Evolutionary conservation across 495 filamentous ascomycete genomes (phyloP), one percentile per base, ranked within the genome.

Genomic region (Penicillium lagena): DNA sequence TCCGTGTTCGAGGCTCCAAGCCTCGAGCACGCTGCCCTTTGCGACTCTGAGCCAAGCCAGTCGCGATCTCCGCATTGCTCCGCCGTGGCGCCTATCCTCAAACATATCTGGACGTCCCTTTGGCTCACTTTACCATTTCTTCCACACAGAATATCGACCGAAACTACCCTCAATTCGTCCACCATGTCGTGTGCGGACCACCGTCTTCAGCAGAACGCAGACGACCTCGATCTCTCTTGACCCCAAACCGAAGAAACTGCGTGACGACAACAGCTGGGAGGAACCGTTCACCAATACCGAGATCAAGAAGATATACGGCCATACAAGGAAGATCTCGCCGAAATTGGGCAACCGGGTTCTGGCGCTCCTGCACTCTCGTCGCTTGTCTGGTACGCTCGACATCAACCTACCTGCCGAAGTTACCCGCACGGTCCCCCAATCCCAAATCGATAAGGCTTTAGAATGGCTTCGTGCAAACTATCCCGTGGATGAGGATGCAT

Each of bases 311-410:
- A 76, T 93, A 4, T 91, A 95, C 49, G 80, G 81, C 1, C 55
- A 64, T 0, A 34, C 44, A n/a, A 62, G 67, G 9, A 22, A 22
- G 22, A 54, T 85, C 15, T 56, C 70, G 15, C 62, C 66, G 1
- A 48, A 58, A 3, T 53, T 67, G 14, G 90, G 79, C 38, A 90
- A 90, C 54, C 68, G 70, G 17, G 64, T 90, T 12, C 63, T 95
- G 6, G 65, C 67, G 27, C 75, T 87, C 29, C 65, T 94, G 2
- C 87, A 96, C 55, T 79, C 78, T 22, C 79, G 87, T 37, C 80
- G 90, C 14, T 68, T 87, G 10, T 77, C 80, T 9, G 90, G 90
- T 13, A 89, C 87, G 1, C 71, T 91, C 8, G 82, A 89, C 46
- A 52, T 69, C 9, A 60, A 69, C 31, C 58, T 75, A 9, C 69